These are phyloP conservation scores for Alternaria alternata DNA, from an alignment of 2,329 filamentous ascomycete genomes.

Conservation along the genomic window DNA sequence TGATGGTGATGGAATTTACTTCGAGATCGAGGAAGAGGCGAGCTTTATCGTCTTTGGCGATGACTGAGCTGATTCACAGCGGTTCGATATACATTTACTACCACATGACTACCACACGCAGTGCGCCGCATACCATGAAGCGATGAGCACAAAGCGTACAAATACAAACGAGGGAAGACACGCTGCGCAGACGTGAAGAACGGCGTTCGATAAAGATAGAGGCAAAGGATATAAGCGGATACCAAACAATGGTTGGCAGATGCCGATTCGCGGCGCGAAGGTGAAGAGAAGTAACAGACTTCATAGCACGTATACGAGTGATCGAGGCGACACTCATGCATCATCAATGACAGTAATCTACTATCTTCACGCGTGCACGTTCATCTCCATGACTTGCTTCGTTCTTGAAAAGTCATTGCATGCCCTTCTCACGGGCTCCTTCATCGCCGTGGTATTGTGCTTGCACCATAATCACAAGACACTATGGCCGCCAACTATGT, in stretches of 20 bases:
- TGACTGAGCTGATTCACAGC: conserved; percentile 19
- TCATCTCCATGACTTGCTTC: not conserved
- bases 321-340: not conserved
- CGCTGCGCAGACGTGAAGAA: not conserved
- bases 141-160: not conserved
- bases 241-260: not conserved
- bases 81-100: not conserved
- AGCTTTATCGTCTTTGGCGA: conserved; percentile 36
- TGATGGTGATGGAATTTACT: conserved; percentile 20
- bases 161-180: not conserved
- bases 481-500: not conserved
- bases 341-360: not conserved
- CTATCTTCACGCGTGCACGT: not conserved
- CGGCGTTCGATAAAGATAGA: not conserved
- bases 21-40: conserved; percentile 27
- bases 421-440: not conserved
- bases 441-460: not conserved
- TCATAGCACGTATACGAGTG: not conserved
- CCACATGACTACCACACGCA: not conserved
- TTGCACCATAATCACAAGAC: not conserved
- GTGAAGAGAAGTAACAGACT: not conserved
- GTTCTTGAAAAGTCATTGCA: not conserved
- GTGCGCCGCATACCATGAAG: not conserved
- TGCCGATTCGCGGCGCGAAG: not conserved
- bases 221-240: not conserved